These are phyloP conservation scores for Fusarium secorum DNA, from an alignment of 2,329 filamentous ascomycete genomes.

Conservation along the genomic window DNA sequence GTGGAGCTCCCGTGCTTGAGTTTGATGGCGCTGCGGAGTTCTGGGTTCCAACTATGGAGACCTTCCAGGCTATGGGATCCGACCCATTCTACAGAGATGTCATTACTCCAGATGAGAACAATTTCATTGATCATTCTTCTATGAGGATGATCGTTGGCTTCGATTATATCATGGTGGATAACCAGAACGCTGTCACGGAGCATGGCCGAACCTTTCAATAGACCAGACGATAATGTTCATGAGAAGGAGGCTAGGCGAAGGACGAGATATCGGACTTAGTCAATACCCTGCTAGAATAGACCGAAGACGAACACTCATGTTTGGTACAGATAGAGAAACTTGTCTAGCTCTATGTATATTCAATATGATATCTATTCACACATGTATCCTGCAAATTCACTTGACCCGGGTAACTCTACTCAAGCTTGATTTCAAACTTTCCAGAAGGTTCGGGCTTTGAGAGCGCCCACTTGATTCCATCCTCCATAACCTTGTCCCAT, in stretches of 20 bases:
- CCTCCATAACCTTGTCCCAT: slow-evolving; percentile 54
- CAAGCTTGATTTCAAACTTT: slow-evolving; percentile 33
- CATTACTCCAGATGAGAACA: not conserved
- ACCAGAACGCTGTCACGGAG: slow-evolving; percentile 1
- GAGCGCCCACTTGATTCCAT: slow-evolving; percentile 54
- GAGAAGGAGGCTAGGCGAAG: not conserved
- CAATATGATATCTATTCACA: not conserved
- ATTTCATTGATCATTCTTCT: slow-evolving; percentile 1
- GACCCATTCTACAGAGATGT: not conserved
- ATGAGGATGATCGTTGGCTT: slow-evolving; percentile 9
- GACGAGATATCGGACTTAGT: not conserved
- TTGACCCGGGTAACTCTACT: not conserved
- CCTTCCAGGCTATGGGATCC: not conserved
- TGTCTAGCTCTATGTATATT: not conserved
- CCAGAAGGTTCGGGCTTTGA: slow-evolving; percentile 45
- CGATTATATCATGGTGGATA: slow-evolving; percentile 9
- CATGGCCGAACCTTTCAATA: not conserved
- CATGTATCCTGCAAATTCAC: fast-evolving
- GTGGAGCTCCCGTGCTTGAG: not conserved
- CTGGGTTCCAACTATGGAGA: slow-evolving; percentile 9
- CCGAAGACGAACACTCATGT: fast-evolving
- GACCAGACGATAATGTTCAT: not conserved
- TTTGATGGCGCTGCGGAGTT: slow-evolving; percentile 6
- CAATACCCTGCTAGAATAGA: not conserved
- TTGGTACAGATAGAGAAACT: fast-evolving